Evolutionary conservation across 495 filamentous ascomycete species (phyloP).

Genomic region (Talaromyces trachyspermus): DNA sequence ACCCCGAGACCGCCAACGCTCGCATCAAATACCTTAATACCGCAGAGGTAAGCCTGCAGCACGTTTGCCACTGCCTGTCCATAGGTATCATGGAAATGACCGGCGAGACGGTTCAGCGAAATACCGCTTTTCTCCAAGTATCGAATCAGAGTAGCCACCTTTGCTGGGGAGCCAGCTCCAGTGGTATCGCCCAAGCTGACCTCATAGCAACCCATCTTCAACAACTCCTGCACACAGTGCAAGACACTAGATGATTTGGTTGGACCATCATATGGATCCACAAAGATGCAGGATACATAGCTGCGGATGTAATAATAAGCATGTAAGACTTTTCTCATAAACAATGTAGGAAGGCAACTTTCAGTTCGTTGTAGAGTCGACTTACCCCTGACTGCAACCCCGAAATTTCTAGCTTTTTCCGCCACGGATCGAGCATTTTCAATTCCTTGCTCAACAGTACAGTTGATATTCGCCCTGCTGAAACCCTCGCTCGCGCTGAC

Average conservation of each 20-base stretch:
- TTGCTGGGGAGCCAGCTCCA: slow-evolving; percentile 28
- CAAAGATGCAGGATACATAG: slow-evolving; percentile 40
- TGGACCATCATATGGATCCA: slow-evolving; percentile 31
- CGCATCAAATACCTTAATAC: slow-evolving; percentile 36
- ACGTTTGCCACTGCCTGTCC: slow-evolving; percentile 37
- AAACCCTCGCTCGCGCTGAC: slow-evolving; percentile 37
- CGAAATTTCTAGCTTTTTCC: slow-evolving; percentile 11
- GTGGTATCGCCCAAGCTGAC: slow-evolving; percentile 39
- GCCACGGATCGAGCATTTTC: slow-evolving; percentile 20
- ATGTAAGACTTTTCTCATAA: too few species aligned
- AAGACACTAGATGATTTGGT: slow-evolving; percentile 25
- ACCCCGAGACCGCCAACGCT: slow-evolving; percentile 38
- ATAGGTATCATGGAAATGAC: slow-evolving; percentile 43
- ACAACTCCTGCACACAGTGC: slow-evolving; percentile 21
- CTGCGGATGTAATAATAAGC: slow-evolving; percentile 12
- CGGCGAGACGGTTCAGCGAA: slow-evolving; percentile 24
- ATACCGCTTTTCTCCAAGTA: slow-evolving; percentile 21
- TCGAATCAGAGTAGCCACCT: slow-evolving; percentile 21
- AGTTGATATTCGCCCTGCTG: slow-evolving; percentile 38
- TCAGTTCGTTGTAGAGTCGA: not conserved
- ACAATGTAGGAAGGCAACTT: too few species aligned
- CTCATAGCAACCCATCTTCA: slow-evolving; percentile 37
- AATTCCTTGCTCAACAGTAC: slow-evolving; percentile 26
- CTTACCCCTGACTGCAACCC: slow-evolving; percentile 33
- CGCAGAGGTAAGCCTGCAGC: slow-evolving; percentile 32